Base-by-base conservation (phyloP, 495 filamentous ascomycete genomes). In the Penicillium coffeae region DNA sequence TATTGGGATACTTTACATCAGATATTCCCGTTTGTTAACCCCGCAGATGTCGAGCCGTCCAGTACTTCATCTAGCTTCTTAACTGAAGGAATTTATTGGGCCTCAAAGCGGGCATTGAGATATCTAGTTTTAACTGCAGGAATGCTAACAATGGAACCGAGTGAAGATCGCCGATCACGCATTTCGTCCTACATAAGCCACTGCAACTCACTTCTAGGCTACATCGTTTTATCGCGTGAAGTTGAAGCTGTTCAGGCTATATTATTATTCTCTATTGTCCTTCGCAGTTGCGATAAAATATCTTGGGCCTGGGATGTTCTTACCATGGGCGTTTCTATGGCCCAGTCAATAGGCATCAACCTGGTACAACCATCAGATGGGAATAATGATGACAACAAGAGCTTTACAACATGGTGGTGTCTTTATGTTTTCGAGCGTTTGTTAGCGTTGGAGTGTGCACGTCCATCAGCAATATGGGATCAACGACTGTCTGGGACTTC, bases 271-370 rank as follows among this genome's bases (percentile, higher is more conserved):
- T 18, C 50, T 2, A 48, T 52, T 6, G 38, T 52, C 2, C 44
- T 52, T 18, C 43, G 50, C 20, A 37, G 50, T 21, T 52, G 50
- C 9, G 50, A 52, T 16, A 52, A 38, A 16, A 25, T 48, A 21
- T 27, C 44, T 1, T 52, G 50, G 50, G 50, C 50, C 8, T 52
- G 50, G 50, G 50, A 52, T 22, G 38, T 52, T 9, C 45, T 54
- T 14, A 27, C 45, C 2, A 54, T 54, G 51, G 45, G 39, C 2
- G 46, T 44, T 1, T 54, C 51, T 3, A 45, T 54, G 40, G 51
- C 51, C 7, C 51, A 54, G 21, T 54, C 51, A 1, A 39, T 54
- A 15, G 51, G 45, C 1, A 32, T 54, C 1, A 54, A 49, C 13
- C 41, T 48, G 9, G 34, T n/a, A 21, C 21, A 6, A 4, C 18